phyloP scores from a whole-genome alignment of 2,329 filamentous ascomycete species.

The Exophiala xenobiotica region DNA sequence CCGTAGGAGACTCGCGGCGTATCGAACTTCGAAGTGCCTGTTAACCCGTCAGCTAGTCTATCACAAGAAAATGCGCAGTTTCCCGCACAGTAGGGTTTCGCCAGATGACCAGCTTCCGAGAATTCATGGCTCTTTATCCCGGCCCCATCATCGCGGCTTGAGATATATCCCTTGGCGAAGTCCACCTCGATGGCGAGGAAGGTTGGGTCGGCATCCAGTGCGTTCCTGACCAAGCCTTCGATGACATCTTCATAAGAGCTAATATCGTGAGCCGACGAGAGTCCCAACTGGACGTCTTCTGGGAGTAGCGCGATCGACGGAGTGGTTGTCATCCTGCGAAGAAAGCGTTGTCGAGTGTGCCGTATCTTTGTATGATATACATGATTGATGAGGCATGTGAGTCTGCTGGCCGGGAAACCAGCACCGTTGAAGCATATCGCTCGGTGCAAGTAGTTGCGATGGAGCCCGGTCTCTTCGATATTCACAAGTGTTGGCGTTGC shows the following conservation, averaged over 20 bases:
- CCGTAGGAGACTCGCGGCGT: slow-evolving; percentile 57
- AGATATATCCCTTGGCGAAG: slow-evolving; percentile 71
- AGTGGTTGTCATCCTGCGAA: slow-evolving; percentile 6
- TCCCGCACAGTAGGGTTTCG: slow-evolving; percentile 65
- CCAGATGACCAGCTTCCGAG: slow-evolving; percentile 23
- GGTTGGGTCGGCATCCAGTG: slow-evolving; percentile 73
- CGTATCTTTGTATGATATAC: too few relatives aligned
- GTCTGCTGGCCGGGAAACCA: neutral
- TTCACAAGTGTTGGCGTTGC: too few relatives aligned
- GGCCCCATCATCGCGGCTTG: slow-evolving; percentile 77
- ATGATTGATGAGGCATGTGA: too few relatives aligned
- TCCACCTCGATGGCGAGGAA: slow-evolving; percentile 71
- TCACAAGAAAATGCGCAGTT: slow-evolving; percentile 9
- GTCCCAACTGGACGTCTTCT: slow-evolving; percentile 48
- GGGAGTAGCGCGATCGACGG: slow-evolving; percentile 15
- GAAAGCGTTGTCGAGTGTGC: too few relatives aligned
- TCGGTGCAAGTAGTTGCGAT: neutral
- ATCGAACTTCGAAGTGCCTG: slow-evolving; percentile 77
- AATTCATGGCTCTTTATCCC: slow-evolving; percentile 79
- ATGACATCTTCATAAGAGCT: slow-evolving; percentile 71
- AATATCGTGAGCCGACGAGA: slow-evolving; percentile 81
- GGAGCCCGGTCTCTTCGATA: too few relatives aligned
- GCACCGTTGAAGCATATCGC: neutral
- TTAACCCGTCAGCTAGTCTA: slow-evolving; percentile 18
- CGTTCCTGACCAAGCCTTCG: slow-evolving; percentile 74